Percentiles rank a stretch among this genome's conserved stretches.
Evolutionary conservation across 106 monocot species (phyloP).

Genomic region (Phalaenopsis equestris): DNA sequence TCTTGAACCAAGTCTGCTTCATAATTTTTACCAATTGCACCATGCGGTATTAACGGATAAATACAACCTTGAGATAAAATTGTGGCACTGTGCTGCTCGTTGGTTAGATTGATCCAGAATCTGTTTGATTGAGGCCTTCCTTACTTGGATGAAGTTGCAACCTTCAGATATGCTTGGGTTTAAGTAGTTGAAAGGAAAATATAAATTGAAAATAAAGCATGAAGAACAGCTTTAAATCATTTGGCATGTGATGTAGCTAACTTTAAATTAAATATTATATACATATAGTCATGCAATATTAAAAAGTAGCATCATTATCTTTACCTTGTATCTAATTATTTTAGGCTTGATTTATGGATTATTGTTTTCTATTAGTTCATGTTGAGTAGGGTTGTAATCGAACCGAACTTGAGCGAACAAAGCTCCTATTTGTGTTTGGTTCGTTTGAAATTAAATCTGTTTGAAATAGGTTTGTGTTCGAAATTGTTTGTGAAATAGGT

Average conservation of each 20-base stretch:
- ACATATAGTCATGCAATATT: neutral
- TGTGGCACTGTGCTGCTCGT: neutral
- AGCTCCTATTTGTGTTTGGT: no score
- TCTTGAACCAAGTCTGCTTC: neutral
- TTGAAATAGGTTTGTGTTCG: no score
- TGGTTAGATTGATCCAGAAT: neutral
- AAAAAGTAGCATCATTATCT: neutral
- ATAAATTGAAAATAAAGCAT: neutral
- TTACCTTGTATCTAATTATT: neutral
- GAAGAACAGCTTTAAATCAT: neutral
- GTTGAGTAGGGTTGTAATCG: no score
- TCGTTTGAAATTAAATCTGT: no score
- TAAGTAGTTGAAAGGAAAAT: neutral
- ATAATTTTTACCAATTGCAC: neutral
- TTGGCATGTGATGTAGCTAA: neutral
- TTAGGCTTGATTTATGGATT: neutral
- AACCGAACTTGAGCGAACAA: no score
- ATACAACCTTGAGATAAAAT: neutral
- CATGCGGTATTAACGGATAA: neutral
- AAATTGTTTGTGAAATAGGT: no score
- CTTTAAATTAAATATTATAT: neutral
- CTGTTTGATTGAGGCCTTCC: neutral
- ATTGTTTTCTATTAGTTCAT: neutral
- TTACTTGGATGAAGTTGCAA: neutral
- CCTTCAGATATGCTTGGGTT: neutral